Base-by-base conservation (phyloP, 2,329 filamentous ascomycete species). In the Pseudogymnoascus sp. region DNA sequence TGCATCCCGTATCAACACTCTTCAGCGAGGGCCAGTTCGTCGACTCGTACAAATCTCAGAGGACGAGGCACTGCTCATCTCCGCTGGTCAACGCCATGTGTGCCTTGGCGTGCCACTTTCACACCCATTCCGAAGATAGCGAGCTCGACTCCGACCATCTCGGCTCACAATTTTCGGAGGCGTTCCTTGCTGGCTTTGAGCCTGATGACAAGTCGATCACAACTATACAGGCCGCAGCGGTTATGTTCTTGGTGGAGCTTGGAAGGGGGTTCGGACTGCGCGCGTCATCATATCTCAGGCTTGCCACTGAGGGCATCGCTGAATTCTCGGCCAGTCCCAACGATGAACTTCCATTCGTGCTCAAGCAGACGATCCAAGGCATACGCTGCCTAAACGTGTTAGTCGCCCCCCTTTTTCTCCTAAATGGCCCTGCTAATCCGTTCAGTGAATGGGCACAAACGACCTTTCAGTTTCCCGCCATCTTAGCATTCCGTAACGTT, bases 1-100 rank as follows among this genome's bases (percentile, higher is more conserved):
- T 72, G 5, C 71, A 73, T 62, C 71, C 71, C 3, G 67, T 72
- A n/a, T 68, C 72, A 59, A 71, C 70, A 18, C 57, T 72, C 37
- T 72, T 73, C 62, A 67, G 64, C 36, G 70, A 72, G 57, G 66
- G 66, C 12, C 65, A 63, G 57, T 73, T 73, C 58, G 64, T 67
- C 8, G 61, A 70, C 7, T 66, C 66, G 59, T 71, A 69, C 60
- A 63, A 61, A 36, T 58, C 36, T n/a, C 60, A 67, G 30, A 65
- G 62, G 7, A 39, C 61, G 0, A 47, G 50, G 4, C 70, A 68
- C 58, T 73, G 70, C 64, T 71, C 70, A 7, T 39, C 64, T 4
- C 57, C 64, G 30, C 65, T 73, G 3, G 69, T 72, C 35, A 72
- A 72, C 62, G 69, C 71, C 12, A 67, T 73, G 14, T 73, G 71